Evolutionary conservation across 495 filamentous ascomycete genomes (phyloP).

Genomic region (Trichocladium antarcticum): DNA sequence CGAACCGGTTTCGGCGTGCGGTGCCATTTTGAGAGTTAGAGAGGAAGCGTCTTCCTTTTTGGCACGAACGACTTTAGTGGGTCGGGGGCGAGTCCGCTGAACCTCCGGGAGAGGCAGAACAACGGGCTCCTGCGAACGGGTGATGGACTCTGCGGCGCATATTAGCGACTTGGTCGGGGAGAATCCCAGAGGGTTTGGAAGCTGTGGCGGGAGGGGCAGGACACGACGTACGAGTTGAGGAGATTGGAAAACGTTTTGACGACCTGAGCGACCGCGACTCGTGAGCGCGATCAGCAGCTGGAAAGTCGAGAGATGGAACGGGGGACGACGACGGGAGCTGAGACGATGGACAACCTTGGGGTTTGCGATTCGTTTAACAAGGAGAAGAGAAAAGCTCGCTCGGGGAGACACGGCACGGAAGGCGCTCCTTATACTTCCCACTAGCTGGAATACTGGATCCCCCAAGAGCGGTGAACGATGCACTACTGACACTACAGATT

Average conservation of each 20-base stretch:
- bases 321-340: background rate
- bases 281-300: slow-evolving; percentile 38
- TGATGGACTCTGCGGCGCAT: slow-evolving; percentile 62
- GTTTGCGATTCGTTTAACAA: background rate
- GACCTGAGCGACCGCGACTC: slow-evolving; percentile 46
- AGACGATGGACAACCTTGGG: background rate
- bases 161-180: slow-evolving; percentile 6
- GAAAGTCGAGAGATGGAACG: slow-evolving; percentile 11
- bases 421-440: background rate
- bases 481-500: background rate
- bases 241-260: slow-evolving; percentile 88
- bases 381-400: background rate
- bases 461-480: slow-evolving; percentile 1
- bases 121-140: slow-evolving; percentile 94
- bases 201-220: background rate
- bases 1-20: slow-evolving; percentile 71
- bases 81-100: slow-evolving; percentile 66
- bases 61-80: slow-evolving; percentile 35
- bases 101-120: slow-evolving; percentile 78
- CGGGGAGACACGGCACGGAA: background rate
- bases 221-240: slow-evolving; percentile 62
- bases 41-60: slow-evolving; percentile 2
- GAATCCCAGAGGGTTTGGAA: background rate
- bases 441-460: no score
- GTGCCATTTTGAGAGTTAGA: slow-evolving; percentile 56